Evolutionary conservation across 2,329 filamentous ascomycete genomes (phyloP).

Genomic region (Botrytis cinerea): DNA sequence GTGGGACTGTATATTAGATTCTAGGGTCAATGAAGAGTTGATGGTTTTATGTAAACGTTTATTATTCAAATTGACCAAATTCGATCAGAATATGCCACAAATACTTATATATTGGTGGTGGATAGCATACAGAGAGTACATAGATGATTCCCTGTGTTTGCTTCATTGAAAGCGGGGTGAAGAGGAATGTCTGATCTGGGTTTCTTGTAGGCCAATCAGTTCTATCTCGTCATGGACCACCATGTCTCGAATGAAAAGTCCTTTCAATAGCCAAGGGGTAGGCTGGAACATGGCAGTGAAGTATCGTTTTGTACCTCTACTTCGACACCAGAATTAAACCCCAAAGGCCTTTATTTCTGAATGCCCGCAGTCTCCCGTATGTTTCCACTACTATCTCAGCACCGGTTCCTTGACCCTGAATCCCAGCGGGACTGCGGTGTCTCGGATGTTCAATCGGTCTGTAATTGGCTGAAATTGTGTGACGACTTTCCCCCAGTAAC

Average conservation of each 20-base stretch:
- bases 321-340: background rate
- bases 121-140: background rate
- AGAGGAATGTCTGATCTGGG: background rate
- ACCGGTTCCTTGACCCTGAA: background rate
- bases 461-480: background rate
- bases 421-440: background rate
- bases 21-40: background rate
- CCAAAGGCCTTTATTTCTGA: background rate
- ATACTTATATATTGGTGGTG: background rate
- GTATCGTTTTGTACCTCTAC: background rate
- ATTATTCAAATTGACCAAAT: background rate
- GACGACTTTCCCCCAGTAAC: background rate
- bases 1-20: background rate
- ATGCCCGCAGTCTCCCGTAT: background rate
- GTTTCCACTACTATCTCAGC: background rate
- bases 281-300: conserved; percentile 13
- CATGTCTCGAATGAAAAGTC: background rate
- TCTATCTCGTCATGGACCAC: background rate
- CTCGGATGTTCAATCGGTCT: background rate
- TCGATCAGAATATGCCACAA: background rate
- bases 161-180: background rate
- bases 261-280: background rate
- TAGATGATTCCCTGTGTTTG: background rate
- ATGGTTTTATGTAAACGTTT: background rate
- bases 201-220: background rate